A percentile compares a stretch with the other conserved stretches of the same genome.
These are phyloP conservation scores for Leptomonas pyrrhocoris DNA, from an alignment of 208 protist species.

Conservation along the genomic window DNA sequence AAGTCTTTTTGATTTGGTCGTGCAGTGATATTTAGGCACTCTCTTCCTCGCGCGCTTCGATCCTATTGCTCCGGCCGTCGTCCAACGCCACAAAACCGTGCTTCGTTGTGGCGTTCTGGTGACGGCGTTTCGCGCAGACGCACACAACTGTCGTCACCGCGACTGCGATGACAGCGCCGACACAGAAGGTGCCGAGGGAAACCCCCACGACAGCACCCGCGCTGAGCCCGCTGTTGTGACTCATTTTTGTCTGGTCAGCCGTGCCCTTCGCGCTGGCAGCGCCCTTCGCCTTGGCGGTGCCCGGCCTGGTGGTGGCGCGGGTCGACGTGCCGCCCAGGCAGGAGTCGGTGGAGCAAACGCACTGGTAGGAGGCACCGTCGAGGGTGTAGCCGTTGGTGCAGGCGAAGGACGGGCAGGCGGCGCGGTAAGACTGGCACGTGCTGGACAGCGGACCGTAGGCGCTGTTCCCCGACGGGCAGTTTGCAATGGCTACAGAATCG, in stretches of 20 bases:
- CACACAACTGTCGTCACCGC: slow-evolving; percentile 18
- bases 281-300: slow-evolving; percentile 6
- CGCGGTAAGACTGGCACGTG: slow-evolving; percentile 40
- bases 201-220: slow-evolving; percentile 30
- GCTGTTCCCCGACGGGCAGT: slow-evolving; percentile 37
- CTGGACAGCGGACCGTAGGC: slow-evolving; percentile 25
- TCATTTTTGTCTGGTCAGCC: background rate
- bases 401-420: slow-evolving; percentile 28
- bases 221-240: slow-evolving; percentile 19
- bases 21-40: background rate
- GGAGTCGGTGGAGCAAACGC: slow-evolving; percentile 27
- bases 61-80: background rate
- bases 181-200: slow-evolving; percentile 33
- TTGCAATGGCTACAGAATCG: slow-evolving; percentile 24
- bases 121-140: slow-evolving; percentile 18
- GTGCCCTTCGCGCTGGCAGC: background rate
- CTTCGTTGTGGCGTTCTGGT: background rate
- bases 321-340: slow-evolving; percentile 13
- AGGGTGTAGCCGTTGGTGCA: slow-evolving; percentile 34
- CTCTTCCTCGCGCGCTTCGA: background rate
- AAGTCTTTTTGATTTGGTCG: background rate
- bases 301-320: background rate
- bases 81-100: background rate
- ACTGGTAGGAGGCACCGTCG: slow-evolving; percentile 30
- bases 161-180: slow-evolving; percentile 24